Conservation (phyloP, 148 eudicot species). For the Linanthus parryae region DNA sequence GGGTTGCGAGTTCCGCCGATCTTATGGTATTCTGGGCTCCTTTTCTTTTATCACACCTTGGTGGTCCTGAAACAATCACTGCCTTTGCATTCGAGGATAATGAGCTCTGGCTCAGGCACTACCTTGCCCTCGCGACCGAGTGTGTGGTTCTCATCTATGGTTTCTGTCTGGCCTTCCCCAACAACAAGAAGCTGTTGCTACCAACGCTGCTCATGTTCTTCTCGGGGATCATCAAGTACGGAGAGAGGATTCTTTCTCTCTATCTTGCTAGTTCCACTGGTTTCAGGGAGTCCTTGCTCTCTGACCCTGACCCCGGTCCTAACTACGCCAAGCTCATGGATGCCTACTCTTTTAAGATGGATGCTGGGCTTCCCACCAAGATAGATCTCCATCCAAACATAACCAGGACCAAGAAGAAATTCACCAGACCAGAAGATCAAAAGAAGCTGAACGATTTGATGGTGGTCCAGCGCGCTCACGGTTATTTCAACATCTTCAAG, state of each 20-base stretch:
- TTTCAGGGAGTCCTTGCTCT: conserved; percentile 29
- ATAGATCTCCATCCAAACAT: conserved; percentile 25
- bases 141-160: background rate
- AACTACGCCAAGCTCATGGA: conserved; percentile 49
- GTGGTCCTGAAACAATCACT: conserved; percentile 10
- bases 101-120: conserved; percentile 11
- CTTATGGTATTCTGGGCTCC: conserved; percentile 9
- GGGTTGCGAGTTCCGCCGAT: background rate
- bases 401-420: conserved; percentile 16
- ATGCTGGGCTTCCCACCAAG: conserved; percentile 20
- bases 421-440: conserved; percentile 6
- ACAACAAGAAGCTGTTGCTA: conserved; percentile 1
- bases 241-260: conserved; percentile 8
- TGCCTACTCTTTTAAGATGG: conserved; percentile 24
- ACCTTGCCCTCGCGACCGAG: background rate
- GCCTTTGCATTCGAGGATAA: conserved; percentile 6
- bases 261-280: conserved; percentile 9
- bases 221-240: conserved; percentile 4
- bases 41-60: conserved; percentile 9
- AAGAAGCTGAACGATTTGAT: conserved; percentile 9
- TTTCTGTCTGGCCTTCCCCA: conserved; percentile 4
- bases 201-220: conserved; percentile 9
- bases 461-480: conserved; percentile 22
- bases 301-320: conserved; percentile 36
- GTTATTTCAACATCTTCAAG: conserved; percentile 32